These are phyloP conservation scores for Helenozyma baotianmanensis DNA, from an alignment of 805 yeast species.

Conservation along the genomic window DNA sequence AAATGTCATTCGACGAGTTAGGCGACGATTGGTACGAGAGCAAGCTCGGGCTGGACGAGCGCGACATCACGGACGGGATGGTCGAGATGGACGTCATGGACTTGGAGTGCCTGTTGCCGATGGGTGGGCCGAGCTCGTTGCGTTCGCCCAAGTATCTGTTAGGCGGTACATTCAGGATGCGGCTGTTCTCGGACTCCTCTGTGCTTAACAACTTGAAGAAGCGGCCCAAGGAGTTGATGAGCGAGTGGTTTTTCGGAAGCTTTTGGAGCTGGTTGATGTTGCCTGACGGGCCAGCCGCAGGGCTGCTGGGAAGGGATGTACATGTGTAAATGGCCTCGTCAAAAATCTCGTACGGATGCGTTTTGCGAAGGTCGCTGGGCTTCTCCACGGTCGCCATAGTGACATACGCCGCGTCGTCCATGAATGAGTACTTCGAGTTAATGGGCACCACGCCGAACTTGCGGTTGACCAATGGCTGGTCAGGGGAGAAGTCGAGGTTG, in stretches of 20 bases:
- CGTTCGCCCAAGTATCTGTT: slow-evolving; percentile 5
- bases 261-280: slow-evolving; percentile 13
- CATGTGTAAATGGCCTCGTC: slow-evolving; percentile 59
- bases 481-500: slow-evolving; percentile 26
- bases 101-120: slow-evolving; percentile 24
- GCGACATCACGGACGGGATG: slow-evolving; percentile 24
- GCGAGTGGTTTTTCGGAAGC: slow-evolving; percentile 30
- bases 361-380: slow-evolving; percentile 39
- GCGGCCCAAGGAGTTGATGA: slow-evolving; percentile 27
- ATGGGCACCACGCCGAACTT: slow-evolving; percentile 42
- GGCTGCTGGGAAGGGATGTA: slow-evolving; percentile 18
- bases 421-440: slow-evolving; percentile 20
- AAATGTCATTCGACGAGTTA: slow-evolving; percentile 32
- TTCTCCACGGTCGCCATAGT: slow-evolving; percentile 16
- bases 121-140: slow-evolving; percentile 4
- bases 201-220: slow-evolving; percentile 34
- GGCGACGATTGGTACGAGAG: slow-evolving; percentile 34
- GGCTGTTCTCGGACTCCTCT: slow-evolving; percentile 20
- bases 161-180: slow-evolving; percentile 6
- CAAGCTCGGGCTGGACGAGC: slow-evolving; percentile 37
- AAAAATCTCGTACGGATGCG: slow-evolving; percentile 59
- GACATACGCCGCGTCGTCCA: slow-evolving; percentile 11
- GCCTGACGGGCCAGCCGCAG: slow-evolving; percentile 1
- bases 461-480: slow-evolving; percentile 43
- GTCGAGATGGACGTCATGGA: slow-evolving; percentile 34